Percentiles rank a stretch among this genome's conserved stretches.
Evolutionary conservation across 768 basidiomycete genomes (phyloP).

Genomic region (Serendipita sp.): DNA sequence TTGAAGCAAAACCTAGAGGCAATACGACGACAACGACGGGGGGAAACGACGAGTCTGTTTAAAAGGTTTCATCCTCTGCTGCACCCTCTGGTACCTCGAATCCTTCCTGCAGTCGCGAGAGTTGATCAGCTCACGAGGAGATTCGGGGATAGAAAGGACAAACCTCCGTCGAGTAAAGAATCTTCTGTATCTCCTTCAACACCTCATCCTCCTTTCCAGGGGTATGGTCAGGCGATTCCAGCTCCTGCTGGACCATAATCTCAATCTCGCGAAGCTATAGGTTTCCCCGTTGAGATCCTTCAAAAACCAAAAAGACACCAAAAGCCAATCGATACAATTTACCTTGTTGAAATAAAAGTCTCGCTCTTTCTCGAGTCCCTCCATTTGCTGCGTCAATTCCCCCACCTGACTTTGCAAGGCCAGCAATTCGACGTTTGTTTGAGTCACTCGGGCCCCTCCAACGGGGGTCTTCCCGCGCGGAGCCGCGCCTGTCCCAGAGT

Average conservation of each 20-base stretch:
- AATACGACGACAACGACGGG: background rate
- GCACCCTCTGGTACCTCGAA: conserved; percentile 74
- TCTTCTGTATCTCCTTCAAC: conserved; percentile 72
- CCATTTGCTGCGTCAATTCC: conserved; percentile 68
- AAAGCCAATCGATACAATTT: conserved; percentile 17
- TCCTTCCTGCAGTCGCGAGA: conserved; percentile 46
- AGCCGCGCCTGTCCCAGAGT: conserved; percentile 21
- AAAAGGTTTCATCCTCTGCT: conserved; percentile 67
- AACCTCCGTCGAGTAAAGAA: conserved; percentile 91
- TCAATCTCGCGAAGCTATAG: conserved; percentile 85
- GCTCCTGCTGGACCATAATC: conserved; percentile 71
- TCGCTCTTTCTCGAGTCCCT: conserved; percentile 89
- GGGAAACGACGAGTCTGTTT: background rate
- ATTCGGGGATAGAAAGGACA: conserved; percentile 15
- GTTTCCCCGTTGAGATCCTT: background rate
- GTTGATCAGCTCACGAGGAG: background rate
- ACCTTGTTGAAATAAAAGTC: conserved; percentile 99
- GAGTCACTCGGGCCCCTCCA: conserved; percentile 43
- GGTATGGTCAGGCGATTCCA: conserved; percentile 39
- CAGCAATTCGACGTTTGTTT: conserved; percentile 50
- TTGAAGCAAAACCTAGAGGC: no score
- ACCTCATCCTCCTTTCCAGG: conserved; percentile 42
- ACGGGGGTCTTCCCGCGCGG: conserved; percentile 62
- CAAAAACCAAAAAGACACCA: background rate
- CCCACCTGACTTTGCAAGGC: conserved; percentile 60